Conservation (phyloP, 352 stramenopile species). For the Phytophthora podocarpi region DNA sequence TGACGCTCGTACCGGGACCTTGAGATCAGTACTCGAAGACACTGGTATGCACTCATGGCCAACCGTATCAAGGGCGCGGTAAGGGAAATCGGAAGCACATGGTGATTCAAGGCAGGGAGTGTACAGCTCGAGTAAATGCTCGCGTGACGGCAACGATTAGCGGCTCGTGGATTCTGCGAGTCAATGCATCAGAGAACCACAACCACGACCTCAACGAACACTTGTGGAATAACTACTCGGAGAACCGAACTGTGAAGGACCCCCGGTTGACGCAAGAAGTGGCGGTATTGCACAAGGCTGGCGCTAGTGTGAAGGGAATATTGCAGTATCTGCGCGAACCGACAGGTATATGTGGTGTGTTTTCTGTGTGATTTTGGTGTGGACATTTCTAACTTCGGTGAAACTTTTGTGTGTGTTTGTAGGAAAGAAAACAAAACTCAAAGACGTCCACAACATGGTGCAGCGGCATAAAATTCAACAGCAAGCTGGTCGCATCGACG, state of each 20-base stretch:
- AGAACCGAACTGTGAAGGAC: not conserved
- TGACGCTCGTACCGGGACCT: too few relatives aligned
- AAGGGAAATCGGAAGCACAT: too few relatives aligned
- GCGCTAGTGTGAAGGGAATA: not conserved
- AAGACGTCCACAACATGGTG: conserved; percentile 18
- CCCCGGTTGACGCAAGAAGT: not conserved
- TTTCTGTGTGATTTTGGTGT: not conserved
- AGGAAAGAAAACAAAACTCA: conserved; percentile 1
- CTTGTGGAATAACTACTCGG: not conserved
- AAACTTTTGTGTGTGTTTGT: not conserved
- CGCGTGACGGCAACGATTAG: not conserved
- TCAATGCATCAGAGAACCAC: not conserved
- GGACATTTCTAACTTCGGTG: not conserved
- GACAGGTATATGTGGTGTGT: not conserved
- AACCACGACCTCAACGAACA: conserved; percentile 11
- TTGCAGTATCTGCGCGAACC: not conserved
- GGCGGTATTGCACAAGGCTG: not conserved
- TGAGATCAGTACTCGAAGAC: too few relatives aligned
- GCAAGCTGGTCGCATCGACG: not conserved
- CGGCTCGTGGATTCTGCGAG: not conserved
- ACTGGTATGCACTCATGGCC: too few relatives aligned
- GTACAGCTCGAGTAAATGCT: not conserved
- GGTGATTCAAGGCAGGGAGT: too few relatives aligned
- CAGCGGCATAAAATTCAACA: not conserved
- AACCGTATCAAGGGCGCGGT: too few relatives aligned